Base-by-base conservation (phyloP, 1,139 yeast genomes). In the Wickerhamiella pararugosa region DNA sequence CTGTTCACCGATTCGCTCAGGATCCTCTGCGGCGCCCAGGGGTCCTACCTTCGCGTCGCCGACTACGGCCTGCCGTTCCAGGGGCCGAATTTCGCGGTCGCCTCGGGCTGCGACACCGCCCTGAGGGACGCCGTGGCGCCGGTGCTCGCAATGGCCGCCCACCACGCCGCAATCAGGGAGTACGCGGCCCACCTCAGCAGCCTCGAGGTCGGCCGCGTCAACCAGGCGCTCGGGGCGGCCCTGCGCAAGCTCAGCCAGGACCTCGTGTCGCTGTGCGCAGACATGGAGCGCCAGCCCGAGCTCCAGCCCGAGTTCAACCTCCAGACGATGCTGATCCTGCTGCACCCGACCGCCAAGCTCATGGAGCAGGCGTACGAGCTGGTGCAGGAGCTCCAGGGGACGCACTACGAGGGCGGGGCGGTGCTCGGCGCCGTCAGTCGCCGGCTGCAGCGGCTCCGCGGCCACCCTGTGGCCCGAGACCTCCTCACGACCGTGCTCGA, bases 21-120 rank as follows among this genome's bases (percentile, higher is more conserved):
- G 51, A 76, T 81, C 2, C 60, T 90, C 26, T 53, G 77, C 40
- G 97, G 97, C 0, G 63, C 73, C 36, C 94, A 86, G 57, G 96
- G 97, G 0, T 67, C 68, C 31, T 84, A 79, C 52, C 74, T 90
- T 27, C 65, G 87, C 37, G 73, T 75, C 1, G 44, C 49, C 4
- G 48, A 51, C 8, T 57, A 53, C 41, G 51, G 53, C 25, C 64
- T 60, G 42, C 49, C 71, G 37, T 62, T 79, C 4, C 58, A 57
- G 11, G 94, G 94, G 0, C 92, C 94, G 1, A 90, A 80, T 46
- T 86, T 70, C 59, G 71, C 75, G 49, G 71, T 83, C 28, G 79
- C 81, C 33, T 78, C 75, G 51, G 75, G 75, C 46, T 63, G 90
- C 52, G 94, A 84, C 53, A 69, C 82, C 1, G 74, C 87, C 32